Conservation (phyloP, 371 early-diverging fungal genomes). For the Rhizomucor pusillus region DNA sequence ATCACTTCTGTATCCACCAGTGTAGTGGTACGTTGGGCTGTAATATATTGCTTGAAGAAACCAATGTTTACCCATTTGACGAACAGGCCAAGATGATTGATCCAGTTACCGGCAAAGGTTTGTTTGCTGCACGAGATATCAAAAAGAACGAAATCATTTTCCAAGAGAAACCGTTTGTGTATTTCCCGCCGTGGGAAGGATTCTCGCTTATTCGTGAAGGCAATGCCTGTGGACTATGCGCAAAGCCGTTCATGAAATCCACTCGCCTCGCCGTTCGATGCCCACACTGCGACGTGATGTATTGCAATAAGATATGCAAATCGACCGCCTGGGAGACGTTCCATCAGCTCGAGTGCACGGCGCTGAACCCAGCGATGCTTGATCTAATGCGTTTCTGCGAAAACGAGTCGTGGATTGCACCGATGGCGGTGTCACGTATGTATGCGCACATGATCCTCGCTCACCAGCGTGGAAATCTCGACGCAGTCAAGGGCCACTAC, state of each 20-base stretch:
- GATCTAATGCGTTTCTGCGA: conserved; percentile 51
- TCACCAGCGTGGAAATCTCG: conserved; percentile 52
- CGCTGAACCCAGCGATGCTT: conserved; percentile 43
- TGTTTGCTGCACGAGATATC: conserved; percentile 60
- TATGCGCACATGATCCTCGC: conserved; percentile 58
- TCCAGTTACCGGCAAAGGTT: conserved; percentile 60
- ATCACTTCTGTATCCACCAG: conserved; percentile 35
- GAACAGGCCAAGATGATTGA: conserved; percentile 54
- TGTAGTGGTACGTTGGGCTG: conserved; percentile 26
- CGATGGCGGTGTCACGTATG: conserved; percentile 59
- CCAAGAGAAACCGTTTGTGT: conserved; percentile 61
- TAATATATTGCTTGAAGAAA: neutral
- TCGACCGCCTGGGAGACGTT: conserved; percentile 53
- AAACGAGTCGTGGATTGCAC: conserved; percentile 53
- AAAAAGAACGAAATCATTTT: conserved; percentile 52
- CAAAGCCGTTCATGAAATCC: conserved; percentile 43
- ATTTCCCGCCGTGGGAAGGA: conserved; percentile 64
- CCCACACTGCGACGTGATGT: conserved; percentile 50
- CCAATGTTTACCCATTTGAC: neutral
- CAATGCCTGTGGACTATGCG: conserved; percentile 61
- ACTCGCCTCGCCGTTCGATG: conserved; percentile 43
- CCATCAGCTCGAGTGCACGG: conserved; percentile 55
- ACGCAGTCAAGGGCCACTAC: conserved; percentile 49
- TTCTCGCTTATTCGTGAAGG: conserved; percentile 43
- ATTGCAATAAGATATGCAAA: conserved; percentile 56